Evolutionary conservation across 1,139 yeast genomes (phyloP).

Genomic region (Torulaspora globosa): DNA sequence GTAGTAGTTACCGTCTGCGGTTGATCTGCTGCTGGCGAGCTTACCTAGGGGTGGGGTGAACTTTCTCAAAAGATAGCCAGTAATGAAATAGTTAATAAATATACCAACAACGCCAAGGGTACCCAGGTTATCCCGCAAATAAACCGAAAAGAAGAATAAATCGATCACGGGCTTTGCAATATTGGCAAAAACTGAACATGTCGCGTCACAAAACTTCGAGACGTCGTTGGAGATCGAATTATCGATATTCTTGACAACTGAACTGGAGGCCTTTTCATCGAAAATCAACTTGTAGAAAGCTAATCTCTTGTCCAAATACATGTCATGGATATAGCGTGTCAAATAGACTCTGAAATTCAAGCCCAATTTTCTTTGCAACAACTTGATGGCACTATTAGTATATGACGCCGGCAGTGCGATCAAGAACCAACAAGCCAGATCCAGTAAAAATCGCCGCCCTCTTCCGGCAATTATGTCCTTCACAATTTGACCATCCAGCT

Average conservation of each 20-base stretch:
- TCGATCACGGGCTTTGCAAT: constrained; percentile 92
- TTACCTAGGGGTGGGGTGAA: constrained; percentile 87
- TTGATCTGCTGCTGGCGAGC: constrained; percentile 66
- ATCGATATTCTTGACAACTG: constrained; percentile 48
- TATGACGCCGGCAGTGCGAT: constrained; percentile 93
- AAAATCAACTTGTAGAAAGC: constrained; percentile 73
- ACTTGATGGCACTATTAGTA: constrained; percentile 86
- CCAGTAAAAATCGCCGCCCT: constrained; percentile 69
- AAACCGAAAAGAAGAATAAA: constrained; percentile 78
- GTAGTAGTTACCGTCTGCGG: constrained; percentile 83
- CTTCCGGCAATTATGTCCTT: constrained; percentile 83
- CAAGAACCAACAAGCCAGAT: constrained; percentile 78
- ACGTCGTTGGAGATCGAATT: constrained; percentile 85
- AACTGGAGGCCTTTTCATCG: constrained; percentile 40
- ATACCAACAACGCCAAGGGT: constrained; percentile 80
- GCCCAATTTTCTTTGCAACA: constrained; percentile 70
- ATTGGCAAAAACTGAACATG: constrained; percentile 78
- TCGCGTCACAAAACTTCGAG: constrained; percentile 73
- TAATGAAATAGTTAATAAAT: constrained; percentile 70
- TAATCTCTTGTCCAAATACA: constrained; percentile 75
- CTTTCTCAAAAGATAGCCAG: constrained; percentile 69
- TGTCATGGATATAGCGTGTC: constrained; percentile 83
- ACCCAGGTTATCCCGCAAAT: constrained; percentile 80
- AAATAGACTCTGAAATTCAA: constrained; percentile 81
- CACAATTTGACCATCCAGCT: constrained; percentile 87